Evolutionary conservation across 768 basidiomycete genomes (phyloP), one percentile per base, ranked within the genome.

Genomic region (Russula compacta): DNA sequence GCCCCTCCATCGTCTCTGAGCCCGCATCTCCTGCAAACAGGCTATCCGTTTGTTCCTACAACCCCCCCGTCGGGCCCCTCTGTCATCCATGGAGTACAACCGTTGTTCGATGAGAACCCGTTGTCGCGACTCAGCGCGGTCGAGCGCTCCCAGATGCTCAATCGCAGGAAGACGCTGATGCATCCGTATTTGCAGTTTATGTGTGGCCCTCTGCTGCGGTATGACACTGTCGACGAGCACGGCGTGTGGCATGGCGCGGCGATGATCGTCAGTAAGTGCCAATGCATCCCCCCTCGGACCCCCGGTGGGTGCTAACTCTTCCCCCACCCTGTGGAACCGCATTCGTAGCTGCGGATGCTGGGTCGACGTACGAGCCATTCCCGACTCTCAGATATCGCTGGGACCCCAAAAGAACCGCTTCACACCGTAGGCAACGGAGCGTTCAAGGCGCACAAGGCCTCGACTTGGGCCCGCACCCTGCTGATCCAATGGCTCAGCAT

Each of bases 181-280:
- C 74, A 85, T 21, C 93, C 93, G 9, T 81, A 88, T 72, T 78
- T 97, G 32, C 86, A 89, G 78, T 82, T 95, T 68, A 94, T 95
- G 92, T 91, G 89, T 58, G 93, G 94, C 0, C 93, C 93, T 21
- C 76, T 98, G 17, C 74, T 98, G 63, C 84, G 89, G 44, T 98
- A 92, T 69, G 94, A 98, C 69, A 98, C 93, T 0, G 81, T 90
- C 29, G 86, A 90, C 66, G 76, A 84, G 62, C 76, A 82, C 24
- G 83, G 85, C 17, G 75, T 93, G 39, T 99, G 93, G 92, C 81
- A 86, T 63, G 95, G 94, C 7, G 90, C 88, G 12, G 91, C 84
- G 11, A 74, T 99, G 73, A 80, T 98, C 58, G 92, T 98, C 65
- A 92, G 87, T 89, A 65, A 74, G 87, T 87, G 53, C 46, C 56